phyloP scores from a whole-genome alignment of 768 basidiomycete species.

The Lentinula sp. region DNA sequence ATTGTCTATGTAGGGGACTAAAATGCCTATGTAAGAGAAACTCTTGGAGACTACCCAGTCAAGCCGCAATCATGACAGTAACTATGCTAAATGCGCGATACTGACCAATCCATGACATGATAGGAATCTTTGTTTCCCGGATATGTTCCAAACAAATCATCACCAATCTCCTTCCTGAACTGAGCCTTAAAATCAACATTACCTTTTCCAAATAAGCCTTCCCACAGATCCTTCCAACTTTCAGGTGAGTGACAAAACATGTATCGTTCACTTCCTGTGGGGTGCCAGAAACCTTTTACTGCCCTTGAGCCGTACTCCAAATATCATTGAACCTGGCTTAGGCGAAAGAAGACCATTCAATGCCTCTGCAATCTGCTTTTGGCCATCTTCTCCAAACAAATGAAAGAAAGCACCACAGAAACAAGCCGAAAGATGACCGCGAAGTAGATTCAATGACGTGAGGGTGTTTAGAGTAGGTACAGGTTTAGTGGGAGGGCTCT shows the following conservation, averaged over 20 bases:
- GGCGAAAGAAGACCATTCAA: constrained; percentile 36
- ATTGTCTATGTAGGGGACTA: too few species aligned
- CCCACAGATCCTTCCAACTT: constrained; percentile 1
- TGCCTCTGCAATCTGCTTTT: constrained; percentile 32
- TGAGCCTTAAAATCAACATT: not conserved
- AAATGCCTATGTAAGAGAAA: too few species aligned
- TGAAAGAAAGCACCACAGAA: constrained; percentile 49
- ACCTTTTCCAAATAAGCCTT: not conserved
- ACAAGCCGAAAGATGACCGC: constrained; percentile 42
- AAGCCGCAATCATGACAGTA: too few species aligned
- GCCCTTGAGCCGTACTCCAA: constrained; percentile 35
- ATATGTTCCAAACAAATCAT: not conserved
- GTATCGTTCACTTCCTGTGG: not conserved
- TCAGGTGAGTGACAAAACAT: not conserved
- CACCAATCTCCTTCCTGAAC: not conserved
- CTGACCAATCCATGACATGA: not conserved
- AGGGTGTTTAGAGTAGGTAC: constrained; percentile 15
- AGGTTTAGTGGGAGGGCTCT: constrained; percentile 11
- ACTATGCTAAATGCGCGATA: not conserved
- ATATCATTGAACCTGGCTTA: constrained; percentile 37
- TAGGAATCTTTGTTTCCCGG: not conserved
- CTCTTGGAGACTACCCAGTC: too few species aligned
- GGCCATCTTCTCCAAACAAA: constrained; percentile 35
- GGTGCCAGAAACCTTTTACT: not conserved
- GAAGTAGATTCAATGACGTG: constrained; percentile 41